Evolutionary conservation across 2,329 filamentous ascomycete species (phyloP), one percentile per base, ranked within the genome.

Genomic region (Apiospora sp.): DNA sequence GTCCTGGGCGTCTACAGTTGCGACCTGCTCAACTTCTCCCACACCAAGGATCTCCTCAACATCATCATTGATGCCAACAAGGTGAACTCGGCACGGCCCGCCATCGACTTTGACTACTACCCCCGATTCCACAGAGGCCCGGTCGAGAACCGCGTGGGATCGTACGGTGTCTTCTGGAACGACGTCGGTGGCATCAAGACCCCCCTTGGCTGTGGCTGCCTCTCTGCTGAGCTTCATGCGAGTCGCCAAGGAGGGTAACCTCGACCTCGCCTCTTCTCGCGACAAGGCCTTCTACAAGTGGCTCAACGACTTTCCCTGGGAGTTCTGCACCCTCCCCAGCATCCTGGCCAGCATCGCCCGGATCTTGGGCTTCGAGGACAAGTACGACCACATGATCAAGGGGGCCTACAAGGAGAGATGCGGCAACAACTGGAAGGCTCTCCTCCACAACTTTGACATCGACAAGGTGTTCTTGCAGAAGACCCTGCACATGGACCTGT

Each of bases 1-100:
- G 54, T 71, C 0, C 44, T 82, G 1, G 74, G 76, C 8, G 68
- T 82, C 0, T 73, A 80, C 41, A 75, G 79, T 8, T 82, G 81
- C 69, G 79, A 81, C 19, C 71, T 82, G 0, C 46, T 82, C 0
- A 76, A 79, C 67, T 74, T 82, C 19, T 75, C 75, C 1, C 27
- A 71, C 3, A 74, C 79, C 1, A 54, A 73, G 7, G 43, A 64
- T 0, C 43, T 82, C 0, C 24, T 82, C 4, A 44, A 76, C 0
- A 8, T 71, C 0, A 34, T 81, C 0, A 73, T 73, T 0, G 13
- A 71, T 0, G 74, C 72, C 46, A 79, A 80, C 64, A 2, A 71
- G 19, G 34, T 70, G 19, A 71, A 70, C 44, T 6, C n/a, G 13
- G 46, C 68, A 7, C 30, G 48, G 2, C 30, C 48, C 19, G 6